Evolutionary conservation across 2,329 filamentous ascomycete species (phyloP), one percentile per base, ranked within the genome.

Genomic region (Dactylellina drechsleri): DNA sequence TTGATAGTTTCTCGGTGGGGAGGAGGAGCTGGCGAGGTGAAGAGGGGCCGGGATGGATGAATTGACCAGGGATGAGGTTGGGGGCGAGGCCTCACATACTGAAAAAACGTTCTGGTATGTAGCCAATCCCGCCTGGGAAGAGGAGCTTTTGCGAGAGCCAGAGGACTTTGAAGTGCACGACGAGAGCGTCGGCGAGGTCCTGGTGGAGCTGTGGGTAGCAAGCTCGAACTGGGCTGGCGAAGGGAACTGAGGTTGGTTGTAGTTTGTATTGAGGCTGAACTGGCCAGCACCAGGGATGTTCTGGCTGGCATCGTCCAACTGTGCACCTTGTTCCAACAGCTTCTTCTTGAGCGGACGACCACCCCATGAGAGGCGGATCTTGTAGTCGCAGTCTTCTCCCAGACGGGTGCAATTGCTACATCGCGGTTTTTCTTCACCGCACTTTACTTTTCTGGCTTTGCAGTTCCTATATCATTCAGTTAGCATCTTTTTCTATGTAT

Each of bases 331-430:
- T 64, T 79, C 77, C 23, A 78, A 64, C 76, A 78, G 77, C 74
- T 79, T 79, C 76, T 78, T 78, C 70, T 79, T 79, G 60, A 79
- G 56, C 40, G 78, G 78, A 61, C 78, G 77, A 49, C 78, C 78
- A 50, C 78, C 78, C 78, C 78, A 79, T 26, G 78, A 79, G 52
- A 79, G 70, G 61, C 78, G 71, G 72, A 79, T 79, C 56, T 78
- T 79, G 72, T 79, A 79, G 67, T 79, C 78, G 73, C 78, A 79
- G 57, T 79, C 78, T 76, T 79, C 78, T 71, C 78, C 78, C 53
- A 79, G 78, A 56, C 78, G 78, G 72, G 78, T 77, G 72, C 78
- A 79, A 64, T 79, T 79, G 68, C 78, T 78, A 68, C 78, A 79
- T 59, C 78, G 77, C 54, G 78, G 78, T 56, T 79, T 79, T 64